phyloP scores from a whole-genome alignment of 2,329 filamentous ascomycete species.

The Ascosphaera apis region DNA sequence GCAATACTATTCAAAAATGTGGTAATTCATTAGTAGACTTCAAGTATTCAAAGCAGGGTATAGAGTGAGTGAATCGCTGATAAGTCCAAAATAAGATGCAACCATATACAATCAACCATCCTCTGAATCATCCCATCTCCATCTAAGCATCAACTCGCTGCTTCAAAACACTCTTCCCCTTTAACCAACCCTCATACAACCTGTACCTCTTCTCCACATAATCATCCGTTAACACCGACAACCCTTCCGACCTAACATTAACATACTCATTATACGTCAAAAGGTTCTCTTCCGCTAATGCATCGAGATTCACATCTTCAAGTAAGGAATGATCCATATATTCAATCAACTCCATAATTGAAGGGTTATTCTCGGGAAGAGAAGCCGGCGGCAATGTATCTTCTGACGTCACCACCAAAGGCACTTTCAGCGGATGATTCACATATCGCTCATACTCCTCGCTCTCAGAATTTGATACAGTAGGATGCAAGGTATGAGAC shows the following conservation, averaged over 20 bases:
- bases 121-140: no score
- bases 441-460: slow-evolving; percentile 80
- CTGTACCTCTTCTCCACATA: slow-evolving; percentile 85
- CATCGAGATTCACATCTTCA: slow-evolving; percentile 25
- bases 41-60: no score
- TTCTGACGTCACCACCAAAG: slow-evolving; percentile 33
- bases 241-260: slow-evolving; percentile 52
- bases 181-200: slow-evolving; percentile 83
- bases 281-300: slow-evolving; percentile 37
- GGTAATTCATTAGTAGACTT: no score
- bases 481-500: slow-evolving; percentile 63
- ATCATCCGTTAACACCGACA: slow-evolving; percentile 77
- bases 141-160: slow-evolving; percentile 41
- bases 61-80: no score
- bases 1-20: no score
- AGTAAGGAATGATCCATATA: slow-evolving; percentile 52
- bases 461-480: slow-evolving; percentile 50
- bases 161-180: slow-evolving; percentile 89
- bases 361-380: slow-evolving; percentile 29
- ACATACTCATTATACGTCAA: slow-evolving; percentile 57
- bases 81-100: no score
- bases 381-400: slow-evolving; percentile 15
- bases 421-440: slow-evolving; percentile 67
- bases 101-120: no score
- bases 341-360: slow-evolving; percentile 47